Evolutionary conservation across 1,284 basidiomycete genomes (phyloP), one percentile per base, ranked within the genome.

Genomic region (Inonotus obliquus): DNA sequence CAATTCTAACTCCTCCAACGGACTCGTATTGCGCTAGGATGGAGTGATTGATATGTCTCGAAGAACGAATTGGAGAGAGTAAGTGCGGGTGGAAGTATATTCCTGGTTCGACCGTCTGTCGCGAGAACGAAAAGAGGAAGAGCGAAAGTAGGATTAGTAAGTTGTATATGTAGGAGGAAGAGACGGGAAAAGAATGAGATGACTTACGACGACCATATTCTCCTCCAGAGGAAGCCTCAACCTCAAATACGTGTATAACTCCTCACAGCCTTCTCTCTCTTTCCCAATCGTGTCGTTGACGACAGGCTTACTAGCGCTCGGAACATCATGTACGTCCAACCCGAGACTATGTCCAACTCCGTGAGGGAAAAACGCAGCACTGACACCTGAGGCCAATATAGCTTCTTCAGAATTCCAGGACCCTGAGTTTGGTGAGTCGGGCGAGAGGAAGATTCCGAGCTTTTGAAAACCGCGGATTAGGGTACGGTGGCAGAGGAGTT

Each of bases 281-380:
- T 77, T 70, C 56, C 69, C 73, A 59, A 84, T 79, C 5, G 81
- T 81, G 1, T 74, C 68, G 62, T 87, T 87, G 4, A 75, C 71
- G 14, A 65, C 68, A 1, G 90, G 89, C 67, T 85, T 88, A 67
- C 86, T 88, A 21, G 87, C 86, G 51, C 80, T 83, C 0, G 91
- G 89, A 0, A 89, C 89, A 69, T 92, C 94, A 69, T 94, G 93
- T 4, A 95, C 92, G 72, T 96, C 94, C 70, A 96, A 78, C 5
- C 94, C 94, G 44, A 96, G 77, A 21, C 89, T 90, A 72, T 96
- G 94, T 1, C 94, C 92, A 47, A 96, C 77, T 6, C 94, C 94
- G 69, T 96, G 94, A 10, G 94, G 94, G 81, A 92, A 96, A 79
- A 96, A 96, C 0, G 91, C 90, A 1, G 86, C 78, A 62, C 87